Conservation (phyloP, 2,329 filamentous ascomycete genomes). For the Huntiella omanensis region DNA sequence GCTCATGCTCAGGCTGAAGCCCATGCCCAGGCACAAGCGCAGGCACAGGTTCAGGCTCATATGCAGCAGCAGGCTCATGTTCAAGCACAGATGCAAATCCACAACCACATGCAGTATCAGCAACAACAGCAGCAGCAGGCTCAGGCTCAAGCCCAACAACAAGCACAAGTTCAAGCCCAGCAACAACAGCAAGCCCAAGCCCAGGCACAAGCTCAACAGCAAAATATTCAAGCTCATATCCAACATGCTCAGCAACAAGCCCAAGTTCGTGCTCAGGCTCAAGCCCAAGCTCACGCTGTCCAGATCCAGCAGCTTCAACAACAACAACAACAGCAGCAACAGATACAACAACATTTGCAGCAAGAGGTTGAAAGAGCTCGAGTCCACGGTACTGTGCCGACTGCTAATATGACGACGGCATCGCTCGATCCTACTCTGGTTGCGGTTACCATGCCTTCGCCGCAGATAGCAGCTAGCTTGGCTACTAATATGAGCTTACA, state of each 20-base stretch:
- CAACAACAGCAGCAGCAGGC: slow-evolving; percentile 2
- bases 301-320: slow-evolving; percentile 1
- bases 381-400: slow-evolving; percentile 6
- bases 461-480: slow-evolving; percentile 8
- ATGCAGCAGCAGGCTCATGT: slow-evolving; percentile 6
- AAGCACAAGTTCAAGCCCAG: slow-evolving; percentile 3
- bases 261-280: slow-evolving; percentile 1
- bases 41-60: slow-evolving; percentile 4
- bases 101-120: not conserved
- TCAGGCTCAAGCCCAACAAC: slow-evolving; percentile 4
- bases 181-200: slow-evolving; percentile 2
- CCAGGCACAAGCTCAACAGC: slow-evolving; percentile 1
- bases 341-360: slow-evolving; percentile 2
- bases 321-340: slow-evolving; percentile 3
- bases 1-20: slow-evolving; percentile 5
- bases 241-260: slow-evolving; percentile 3
- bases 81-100: slow-evolving; percentile 3
- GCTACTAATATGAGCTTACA: slow-evolving; percentile 7
- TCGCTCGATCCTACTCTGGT: slow-evolving; percentile 9
- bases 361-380: not conserved
- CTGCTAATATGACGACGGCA: slow-evolving; percentile 9
- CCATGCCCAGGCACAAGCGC: slow-evolving; percentile 6
- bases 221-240: slow-evolving; percentile 1
- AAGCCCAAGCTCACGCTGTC: slow-evolving; percentile 1
- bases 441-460: slow-evolving; percentile 8